Percentiles rank a stretch among this genome's conserved stretches.
Evolutionary conservation across 1,139 yeast genomes (phyloP).

Genomic region (Blastobotrys persicus): DNA sequence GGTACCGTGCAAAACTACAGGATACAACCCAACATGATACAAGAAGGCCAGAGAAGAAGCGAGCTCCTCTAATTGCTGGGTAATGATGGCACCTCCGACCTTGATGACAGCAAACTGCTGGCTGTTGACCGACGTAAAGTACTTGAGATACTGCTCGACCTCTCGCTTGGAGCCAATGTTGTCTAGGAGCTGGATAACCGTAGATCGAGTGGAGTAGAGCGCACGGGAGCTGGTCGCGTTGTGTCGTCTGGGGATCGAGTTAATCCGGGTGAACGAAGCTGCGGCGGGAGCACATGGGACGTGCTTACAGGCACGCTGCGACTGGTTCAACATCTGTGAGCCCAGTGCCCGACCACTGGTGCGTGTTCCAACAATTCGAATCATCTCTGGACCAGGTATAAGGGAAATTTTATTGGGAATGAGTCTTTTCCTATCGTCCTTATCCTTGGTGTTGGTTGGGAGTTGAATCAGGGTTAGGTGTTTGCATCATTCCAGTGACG

Average conservation of each 20-base stretch:
- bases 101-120: slow-evolving; percentile 98
- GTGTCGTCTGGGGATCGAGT: slow-evolving; percentile 4
- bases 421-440: slow-evolving; percentile 1
- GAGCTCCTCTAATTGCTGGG: slow-evolving; percentile 86
- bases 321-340: slow-evolving; percentile 1
- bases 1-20: slow-evolving; percentile 95
- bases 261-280: slow-evolving; percentile 3
- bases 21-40: slow-evolving; percentile 96
- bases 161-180: slow-evolving; percentile 96
- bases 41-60: slow-evolving; percentile 95
- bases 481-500: neutral
- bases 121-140: slow-evolving; percentile 86
- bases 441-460: neutral
- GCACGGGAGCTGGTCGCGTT: slow-evolving; percentile 3
- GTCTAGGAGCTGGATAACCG: slow-evolving; percentile 90
- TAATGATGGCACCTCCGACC: slow-evolving; percentile 98
- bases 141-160: slow-evolving; percentile 94
- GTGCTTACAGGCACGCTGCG: neutral
- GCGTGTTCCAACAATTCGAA: slow-evolving; percentile 5
- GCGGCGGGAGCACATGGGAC: slow-evolving; percentile 7
- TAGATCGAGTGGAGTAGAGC: slow-evolving; percentile 68
- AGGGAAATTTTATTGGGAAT: neutral
- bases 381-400: neutral
- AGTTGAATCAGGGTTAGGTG: slow-evolving; percentile 5
- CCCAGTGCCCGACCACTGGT: slow-evolving; percentile 1